phyloP scores from a whole-genome alignment of 768 basidiomycete species.

The Rickenella mellea region DNA sequence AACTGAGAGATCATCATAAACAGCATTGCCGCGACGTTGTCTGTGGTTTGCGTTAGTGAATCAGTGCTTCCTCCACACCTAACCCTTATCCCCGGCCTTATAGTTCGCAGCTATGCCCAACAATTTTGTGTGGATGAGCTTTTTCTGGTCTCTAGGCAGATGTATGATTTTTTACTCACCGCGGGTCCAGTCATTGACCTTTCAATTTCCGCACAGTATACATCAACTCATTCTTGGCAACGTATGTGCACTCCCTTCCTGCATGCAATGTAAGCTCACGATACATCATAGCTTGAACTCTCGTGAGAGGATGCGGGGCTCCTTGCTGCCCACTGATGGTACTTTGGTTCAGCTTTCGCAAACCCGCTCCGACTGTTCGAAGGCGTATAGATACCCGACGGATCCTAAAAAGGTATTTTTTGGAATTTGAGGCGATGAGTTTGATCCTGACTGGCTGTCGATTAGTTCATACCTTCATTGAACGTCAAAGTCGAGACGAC shows the following conservation, averaged over 20 bases:
- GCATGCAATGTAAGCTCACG: not conserved
- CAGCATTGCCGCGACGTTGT: conserved; percentile 11
- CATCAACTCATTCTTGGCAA: not conserved
- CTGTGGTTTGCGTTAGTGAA: not conserved
- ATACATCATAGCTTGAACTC: conserved; percentile 31
- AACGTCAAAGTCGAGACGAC: conserved; percentile 13
- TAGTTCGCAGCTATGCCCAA: conserved; percentile 16
- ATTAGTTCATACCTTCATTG: too few species aligned
- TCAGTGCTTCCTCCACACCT: not conserved
- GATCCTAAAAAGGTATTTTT: too few species aligned
- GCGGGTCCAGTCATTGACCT: not conserved
- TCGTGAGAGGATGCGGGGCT: conserved; percentile 35
- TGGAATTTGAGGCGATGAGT: too few species aligned
- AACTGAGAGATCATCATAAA: conserved; percentile 1
- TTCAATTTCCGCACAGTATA: not conserved
- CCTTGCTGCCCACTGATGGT: conserved; percentile 8
- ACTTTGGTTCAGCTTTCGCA: conserved; percentile 1
- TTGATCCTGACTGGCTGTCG: too few species aligned
- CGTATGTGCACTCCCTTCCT: conserved; percentile 18
- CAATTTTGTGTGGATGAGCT: conserved; percentile 14
- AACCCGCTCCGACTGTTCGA: not conserved
- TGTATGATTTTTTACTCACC: conserved; percentile 6
- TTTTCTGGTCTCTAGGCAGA: conserved; percentile 15
- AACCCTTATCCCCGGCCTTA: not conserved
- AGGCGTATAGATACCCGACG: not conserved